Percentiles rank a stretch among this genome's conserved stretches.
Conservation (phyloP, 805 yeast species). For the Lipomyces oligophaga region DNA sequence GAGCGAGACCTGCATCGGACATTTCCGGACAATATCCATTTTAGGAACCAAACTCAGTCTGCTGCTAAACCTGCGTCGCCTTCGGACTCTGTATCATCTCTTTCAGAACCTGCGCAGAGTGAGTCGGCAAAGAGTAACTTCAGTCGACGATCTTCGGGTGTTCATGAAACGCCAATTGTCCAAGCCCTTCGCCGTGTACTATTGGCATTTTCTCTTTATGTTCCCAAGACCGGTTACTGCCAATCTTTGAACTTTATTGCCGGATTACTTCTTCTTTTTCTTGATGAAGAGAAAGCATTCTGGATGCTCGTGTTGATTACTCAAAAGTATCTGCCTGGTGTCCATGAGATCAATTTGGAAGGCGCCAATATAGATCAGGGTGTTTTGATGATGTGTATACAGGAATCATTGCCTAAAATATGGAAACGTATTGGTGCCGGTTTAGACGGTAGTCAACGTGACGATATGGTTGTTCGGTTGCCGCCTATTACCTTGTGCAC, state of each 20-base stretch:
- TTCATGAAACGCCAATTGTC: constrained; percentile 60
- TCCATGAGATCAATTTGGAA: constrained; percentile 83
- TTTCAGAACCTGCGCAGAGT: constrained; percentile 7
- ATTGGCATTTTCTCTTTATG: constrained; percentile 76
- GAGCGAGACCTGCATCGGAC: constrained; percentile 93
- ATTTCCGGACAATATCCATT: constrained; percentile 87
- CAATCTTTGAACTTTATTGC: constrained; percentile 92
- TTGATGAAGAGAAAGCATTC: constrained; percentile 86
- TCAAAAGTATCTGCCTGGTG: constrained; percentile 79
- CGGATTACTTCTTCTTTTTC: constrained; percentile 74
- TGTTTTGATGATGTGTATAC: constrained; percentile 78
- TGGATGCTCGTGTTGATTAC: constrained; percentile 96
- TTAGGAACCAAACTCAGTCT: constrained; percentile 44
- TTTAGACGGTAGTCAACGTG: constrained; percentile 42
- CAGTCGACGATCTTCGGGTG: constrained; percentile 17
- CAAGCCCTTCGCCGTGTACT: constrained; percentile 74
- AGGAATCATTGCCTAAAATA: constrained; percentile 76
- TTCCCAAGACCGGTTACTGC: constrained; percentile 91
- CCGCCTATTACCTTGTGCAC: constrained; percentile 93
- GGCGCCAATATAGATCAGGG: constrained; percentile 97
- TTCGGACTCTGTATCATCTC: not conserved
- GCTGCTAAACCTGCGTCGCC: constrained; percentile 29
- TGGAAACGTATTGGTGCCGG: constrained; percentile 56
- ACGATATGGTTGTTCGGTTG: constrained; percentile 57
- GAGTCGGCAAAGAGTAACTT: not conserved